Conservation (phyloP, 2,329 filamentous ascomycete genomes). For the Diaporthe batatas region DNA sequence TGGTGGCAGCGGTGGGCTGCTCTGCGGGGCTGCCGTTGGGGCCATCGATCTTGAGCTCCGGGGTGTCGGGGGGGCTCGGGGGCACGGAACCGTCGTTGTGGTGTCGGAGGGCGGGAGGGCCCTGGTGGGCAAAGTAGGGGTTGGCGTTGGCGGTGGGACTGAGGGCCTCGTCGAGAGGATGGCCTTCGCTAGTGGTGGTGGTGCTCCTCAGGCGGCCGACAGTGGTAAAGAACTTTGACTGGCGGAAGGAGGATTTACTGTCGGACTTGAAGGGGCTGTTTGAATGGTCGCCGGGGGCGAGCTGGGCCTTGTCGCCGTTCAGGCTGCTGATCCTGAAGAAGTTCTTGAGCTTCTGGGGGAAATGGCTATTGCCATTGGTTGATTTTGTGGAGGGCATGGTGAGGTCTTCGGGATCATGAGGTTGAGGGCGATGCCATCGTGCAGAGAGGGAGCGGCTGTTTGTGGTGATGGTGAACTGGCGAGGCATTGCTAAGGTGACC, state of each 20-base stretch:
- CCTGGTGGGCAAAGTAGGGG: conserved; percentile 97
- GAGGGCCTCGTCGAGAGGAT: conserved; percentile 87
- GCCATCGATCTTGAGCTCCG: conserved; percentile 79
- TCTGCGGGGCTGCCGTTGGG: conserved; percentile 74
- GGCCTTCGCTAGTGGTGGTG: conserved; percentile 93
- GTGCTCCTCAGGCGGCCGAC: conserved; percentile 90
- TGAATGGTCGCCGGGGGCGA: conserved; percentile 42
- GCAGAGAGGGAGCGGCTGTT: conserved; percentile 40
- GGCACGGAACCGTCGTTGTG: conserved; percentile 95
- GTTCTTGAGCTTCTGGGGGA: conserved; percentile 77
- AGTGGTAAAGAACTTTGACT: conserved; percentile 89
- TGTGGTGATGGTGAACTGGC: conserved; percentile 40
- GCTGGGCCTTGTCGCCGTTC: conserved; percentile 46
- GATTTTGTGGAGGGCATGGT: conserved; percentile 68
- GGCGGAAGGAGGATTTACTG: conserved; percentile 78
- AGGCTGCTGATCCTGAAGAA: conserved; percentile 77
- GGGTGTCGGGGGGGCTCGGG: conserved; percentile 91
- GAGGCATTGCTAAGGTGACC: conserved; percentile 35
- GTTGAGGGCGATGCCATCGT: conserved; percentile 42
- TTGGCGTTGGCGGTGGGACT: conserved; percentile 96
- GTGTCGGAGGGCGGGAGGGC: conserved; percentile 91
- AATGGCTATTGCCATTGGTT: conserved; percentile 68
- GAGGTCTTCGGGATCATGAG: conserved; percentile 46
- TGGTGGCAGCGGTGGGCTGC: conserved; percentile 81
- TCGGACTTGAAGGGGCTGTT: conserved; percentile 64